These are phyloP conservation scores for Pythium coloratum DNA, from an alignment of 352 stramenopile species.

Conservation along the genomic window DNA sequence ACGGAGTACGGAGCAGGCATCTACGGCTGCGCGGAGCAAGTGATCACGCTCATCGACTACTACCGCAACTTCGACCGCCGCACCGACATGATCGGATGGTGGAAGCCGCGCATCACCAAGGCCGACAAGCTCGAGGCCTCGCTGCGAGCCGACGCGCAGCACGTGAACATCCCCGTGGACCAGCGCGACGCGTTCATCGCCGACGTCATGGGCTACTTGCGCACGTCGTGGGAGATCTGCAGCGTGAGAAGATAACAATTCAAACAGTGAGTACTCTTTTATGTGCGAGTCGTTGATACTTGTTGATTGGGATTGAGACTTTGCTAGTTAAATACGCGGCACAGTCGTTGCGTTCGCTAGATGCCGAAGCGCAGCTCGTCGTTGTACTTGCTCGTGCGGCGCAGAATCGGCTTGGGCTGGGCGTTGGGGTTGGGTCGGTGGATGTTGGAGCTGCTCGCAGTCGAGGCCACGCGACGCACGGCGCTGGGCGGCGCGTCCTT, in stretches of 20 bases:
- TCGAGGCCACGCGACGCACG: conserved; percentile 25
- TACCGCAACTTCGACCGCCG: conserved; percentile 78
- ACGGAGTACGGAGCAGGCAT: conserved; percentile 64
- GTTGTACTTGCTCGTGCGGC: conserved; percentile 56
- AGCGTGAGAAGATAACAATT: background rate
- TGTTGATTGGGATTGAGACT: conserved; percentile 1
- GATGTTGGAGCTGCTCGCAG: conserved; percentile 2
- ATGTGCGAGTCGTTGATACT: too few species aligned
- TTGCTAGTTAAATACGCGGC: conserved; percentile 4
- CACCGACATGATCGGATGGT: conserved; percentile 66
- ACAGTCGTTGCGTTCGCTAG: background rate
- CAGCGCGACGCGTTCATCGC: conserved; percentile 64
- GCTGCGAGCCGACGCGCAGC: conserved; percentile 64
- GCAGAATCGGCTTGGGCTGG: conserved; percentile 40
- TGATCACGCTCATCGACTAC: conserved; percentile 81
- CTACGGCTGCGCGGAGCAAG: conserved; percentile 66
- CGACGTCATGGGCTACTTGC: conserved; percentile 58
- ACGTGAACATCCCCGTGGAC: conserved; percentile 53
- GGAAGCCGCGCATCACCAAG: conserved; percentile 69
- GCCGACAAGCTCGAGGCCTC: conserved; percentile 75
- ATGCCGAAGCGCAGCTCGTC: conserved; percentile 32
- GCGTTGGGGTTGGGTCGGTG: conserved; percentile 7
- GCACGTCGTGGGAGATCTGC: conserved; percentile 37
- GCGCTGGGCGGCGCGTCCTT: conserved; percentile 36
- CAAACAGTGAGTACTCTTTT: conserved; percentile 3